Base-by-base conservation (phyloP, 176 grass and related monocot species). In the Dactylis glomerata region DNA sequence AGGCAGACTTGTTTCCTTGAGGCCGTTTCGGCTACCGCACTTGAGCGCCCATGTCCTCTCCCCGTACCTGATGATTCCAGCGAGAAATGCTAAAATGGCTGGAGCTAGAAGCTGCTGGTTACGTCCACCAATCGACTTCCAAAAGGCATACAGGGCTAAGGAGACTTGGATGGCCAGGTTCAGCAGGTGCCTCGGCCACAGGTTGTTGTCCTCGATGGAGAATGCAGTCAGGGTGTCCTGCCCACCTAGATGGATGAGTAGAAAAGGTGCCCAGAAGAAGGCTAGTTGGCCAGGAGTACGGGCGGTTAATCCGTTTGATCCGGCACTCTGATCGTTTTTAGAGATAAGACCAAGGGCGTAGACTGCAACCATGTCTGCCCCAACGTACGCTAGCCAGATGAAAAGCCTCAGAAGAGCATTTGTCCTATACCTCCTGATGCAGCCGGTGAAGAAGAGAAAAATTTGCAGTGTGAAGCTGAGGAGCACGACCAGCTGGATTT, bases 11-110 rank as follows among this genome's bases (percentile, higher is more conserved):
- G 55, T 78, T 78, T 78, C 75, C 23, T 41, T 44, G 1, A 78
- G 55, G 36, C 76, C 55, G 12, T 59, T 16, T 59, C n/a, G 6
- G 51, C 75, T 77, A 6, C 26, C 58, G 15, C 78, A 66, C 58
- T 66, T 66, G 2, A 80, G 59, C 2, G 78, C 78, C 78, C 78
- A 80, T 49, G 78, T 80, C 58, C 77, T 79, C 77, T 64, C 57
- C 1, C 57, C 77, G 8, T 79, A 79, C 37, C 56, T 79, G 37
- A 64, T 80, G 59, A 49, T 80, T 34, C 78, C 78, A 15, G 59
- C 10, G 3, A 9, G 1, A 20, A 80, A 80, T 41, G 50, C 27
- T 13, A 80, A 22, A 3, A 80, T 34, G 27, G 40, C 37, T 1
- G 78, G 59, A 49, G 40, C 78, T 49, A 80, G 14, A 49, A 65